Evolutionary conservation across 1,139 yeast genomes (phyloP).

Genomic region (Starmera stellimalicola): DNA sequence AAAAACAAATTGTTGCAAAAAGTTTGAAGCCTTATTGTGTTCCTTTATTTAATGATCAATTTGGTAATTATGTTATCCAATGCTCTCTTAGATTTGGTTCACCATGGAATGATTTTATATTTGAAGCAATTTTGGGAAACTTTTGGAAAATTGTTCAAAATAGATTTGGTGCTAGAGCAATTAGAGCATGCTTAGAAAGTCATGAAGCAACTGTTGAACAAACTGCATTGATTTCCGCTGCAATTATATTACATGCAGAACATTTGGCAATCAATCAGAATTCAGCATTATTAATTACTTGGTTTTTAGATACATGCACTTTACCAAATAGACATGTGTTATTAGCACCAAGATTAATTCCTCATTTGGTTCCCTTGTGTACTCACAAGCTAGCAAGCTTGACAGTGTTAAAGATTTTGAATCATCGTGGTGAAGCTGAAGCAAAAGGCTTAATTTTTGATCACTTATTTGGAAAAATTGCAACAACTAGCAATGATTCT

Average conservation of each 20-base stretch:
- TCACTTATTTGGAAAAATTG: slow-evolving; percentile 47
- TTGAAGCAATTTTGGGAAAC: slow-evolving; percentile 72
- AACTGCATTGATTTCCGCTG: slow-evolving; percentile 65
- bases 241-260: slow-evolving; percentile 70
- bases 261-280: slow-evolving; percentile 77
- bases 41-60: slow-evolving; percentile 86
- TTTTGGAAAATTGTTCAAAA: slow-evolving; percentile 81
- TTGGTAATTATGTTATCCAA: slow-evolving; percentile 93
- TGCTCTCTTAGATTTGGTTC: slow-evolving; percentile 85
- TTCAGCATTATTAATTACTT: slow-evolving; percentile 82
- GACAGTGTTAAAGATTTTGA: slow-evolving; percentile 72
- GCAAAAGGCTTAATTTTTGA: slow-evolving; percentile 58
- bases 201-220: slow-evolving; percentile 57
- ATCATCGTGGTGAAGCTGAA: slow-evolving; percentile 52
- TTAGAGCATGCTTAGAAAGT: slow-evolving; percentile 86
- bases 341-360: slow-evolving; percentile 49
- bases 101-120: slow-evolving; percentile 84
- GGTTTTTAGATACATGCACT: slow-evolving; percentile 87
- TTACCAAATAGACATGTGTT: slow-evolving; percentile 48
- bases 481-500: not conserved
- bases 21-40: slow-evolving; percentile 77
- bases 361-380: slow-evolving; percentile 57
- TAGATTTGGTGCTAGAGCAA: slow-evolving; percentile 91
- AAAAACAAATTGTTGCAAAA: slow-evolving; percentile 57
- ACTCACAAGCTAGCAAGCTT: slow-evolving; percentile 82